Percentiles rank a stretch among this genome's conserved stretches.
Evolutionary conservation across 1,284 basidiomycete genomes (phyloP).

Genomic region (Moesziomyces sp.): DNA sequence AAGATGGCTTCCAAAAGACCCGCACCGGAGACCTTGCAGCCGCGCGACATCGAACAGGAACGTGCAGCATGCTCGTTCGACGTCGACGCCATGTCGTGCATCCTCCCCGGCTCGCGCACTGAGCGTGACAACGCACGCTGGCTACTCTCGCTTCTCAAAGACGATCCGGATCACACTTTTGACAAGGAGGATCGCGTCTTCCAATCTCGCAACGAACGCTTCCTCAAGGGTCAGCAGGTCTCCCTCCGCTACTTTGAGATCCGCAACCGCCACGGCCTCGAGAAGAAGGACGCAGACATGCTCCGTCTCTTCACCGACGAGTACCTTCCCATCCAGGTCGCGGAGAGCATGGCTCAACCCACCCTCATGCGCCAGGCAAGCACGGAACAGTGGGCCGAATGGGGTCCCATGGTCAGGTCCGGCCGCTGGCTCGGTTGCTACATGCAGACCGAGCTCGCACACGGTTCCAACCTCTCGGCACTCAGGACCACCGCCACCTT

Average conservation of each 20-base stretch:
- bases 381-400: conserved; percentile 50
- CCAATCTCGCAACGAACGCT: conserved; percentile 51
- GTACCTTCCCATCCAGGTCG: conserved; percentile 56
- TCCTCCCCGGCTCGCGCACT: conserved; percentile 41
- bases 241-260: conserved; percentile 54
- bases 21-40: conserved; percentile 48
- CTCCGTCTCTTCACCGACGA: conserved; percentile 55
- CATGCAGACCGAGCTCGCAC: conserved; percentile 59
- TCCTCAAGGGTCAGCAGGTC: conserved; percentile 51
- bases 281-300: conserved; percentile 55
- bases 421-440: conserved; percentile 56
- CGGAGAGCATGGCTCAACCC: conserved; percentile 57
- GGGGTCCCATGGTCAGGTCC: conserved; percentile 44
- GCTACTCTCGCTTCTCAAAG: conserved; percentile 48
- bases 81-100: conserved; percentile 53
- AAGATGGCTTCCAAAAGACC: conserved; percentile 31
- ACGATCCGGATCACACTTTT: conserved; percentile 48
- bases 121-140: conserved; percentile 50
- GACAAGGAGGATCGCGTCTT: conserved; percentile 53
- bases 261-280: conserved; percentile 49
- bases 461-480: conserved; percentile 55
- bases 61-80: conserved; percentile 46
- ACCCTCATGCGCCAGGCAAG: conserved; percentile 51
- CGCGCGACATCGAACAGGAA: conserved; percentile 43
- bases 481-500: conserved; percentile 55